Base-by-base conservation (phyloP, 441 rosid species). In the Pelargonium australe region DNA sequence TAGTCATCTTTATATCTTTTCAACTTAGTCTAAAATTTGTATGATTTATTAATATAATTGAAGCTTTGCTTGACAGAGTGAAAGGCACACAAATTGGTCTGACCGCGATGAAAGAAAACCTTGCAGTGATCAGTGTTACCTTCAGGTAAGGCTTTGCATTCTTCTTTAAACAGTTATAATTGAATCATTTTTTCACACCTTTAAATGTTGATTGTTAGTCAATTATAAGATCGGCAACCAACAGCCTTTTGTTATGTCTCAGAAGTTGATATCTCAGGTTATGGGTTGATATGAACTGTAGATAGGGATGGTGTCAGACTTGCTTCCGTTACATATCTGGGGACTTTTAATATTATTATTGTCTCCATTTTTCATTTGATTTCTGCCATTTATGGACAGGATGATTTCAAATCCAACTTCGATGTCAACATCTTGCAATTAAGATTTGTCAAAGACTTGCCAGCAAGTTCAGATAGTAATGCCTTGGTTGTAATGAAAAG, bases 111-210 rank as follows among this genome's bases (percentile, higher is more conserved):
- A 86, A 76, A 90, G 79, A 75, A 76, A 81, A 65, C 89, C 88
- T 74, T 94, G 98, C 73, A 78, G 89, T 63, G 85, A 88, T 53
- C 85, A 80, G 14, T 94, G 98, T 82, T 85, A 81, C 80, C 90
- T 91, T 72, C 77, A 66, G 88, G 99, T 89, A 63, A 75, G 49
- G 66, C 67, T 74, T 76, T 72, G 70, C 19, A 57, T 63, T 55
- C 53, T 41, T 65, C 45, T 69, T 67, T 41, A 8, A 20, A 25
- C 14, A 60, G 1, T 41, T 53, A 31, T 31, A 31, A 31, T 31
- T 31, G 37, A 31, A 2, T 31, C 37, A 31, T 31, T 31, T 3
- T 20, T 20, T 20, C 23, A 20, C 23, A 20, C 23, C 23, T 20
- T 20, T 20, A 20, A 4, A 31, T 31, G 37, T 31, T 31, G 37